A percentile compares a stretch with the other conserved stretches of the same genome.
phyloP scores from a whole-genome alignment of 2,329 filamentous ascomycete genomes.

The Madurella mycetomatis region DNA sequence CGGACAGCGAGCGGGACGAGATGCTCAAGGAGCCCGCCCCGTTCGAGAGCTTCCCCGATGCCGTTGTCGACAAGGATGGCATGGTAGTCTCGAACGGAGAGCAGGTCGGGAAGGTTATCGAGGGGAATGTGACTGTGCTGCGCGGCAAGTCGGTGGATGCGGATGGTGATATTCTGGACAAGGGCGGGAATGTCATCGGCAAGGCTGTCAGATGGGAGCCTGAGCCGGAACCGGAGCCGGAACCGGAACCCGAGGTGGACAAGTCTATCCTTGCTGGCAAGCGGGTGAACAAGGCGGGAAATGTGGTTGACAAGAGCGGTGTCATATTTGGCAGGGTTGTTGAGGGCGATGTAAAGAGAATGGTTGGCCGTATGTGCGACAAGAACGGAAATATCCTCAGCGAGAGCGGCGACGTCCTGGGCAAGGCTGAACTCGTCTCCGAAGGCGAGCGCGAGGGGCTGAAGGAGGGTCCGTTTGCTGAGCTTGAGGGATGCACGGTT shows the following conservation, averaged over 20 bases:
- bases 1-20: slow-evolving; percentile 49
- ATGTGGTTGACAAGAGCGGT: slow-evolving; percentile 52
- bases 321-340: slow-evolving; percentile 60
- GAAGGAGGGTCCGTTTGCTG: slow-evolving; percentile 65
- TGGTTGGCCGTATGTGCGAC: slow-evolving; percentile 66
- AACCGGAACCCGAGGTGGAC: slow-evolving; percentile 50
- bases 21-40: slow-evolving; percentile 42
- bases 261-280: slow-evolving; percentile 63
- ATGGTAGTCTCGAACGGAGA: slow-evolving; percentile 48
- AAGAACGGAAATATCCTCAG: slow-evolving; percentile 68
- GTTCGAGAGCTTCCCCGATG: slow-evolving; percentile 56
- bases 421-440: slow-evolving; percentile 62
- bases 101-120: slow-evolving; percentile 56
- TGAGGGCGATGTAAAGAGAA: slow-evolving; percentile 60
- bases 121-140: slow-evolving; percentile 61
- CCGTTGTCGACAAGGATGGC: slow-evolving; percentile 50
- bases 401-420: slow-evolving; percentile 67
- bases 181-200: slow-evolving; percentile 62
- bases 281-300: slow-evolving; percentile 66
- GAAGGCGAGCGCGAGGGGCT: slow-evolving; percentile 59
- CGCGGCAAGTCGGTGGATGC: slow-evolving; percentile 63
- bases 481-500: slow-evolving; percentile 60
- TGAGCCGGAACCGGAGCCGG: slow-evolving; percentile 34
- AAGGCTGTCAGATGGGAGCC: slow-evolving; percentile 37
- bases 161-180: slow-evolving; percentile 65